Percentiles rank a stretch among this genome's conserved stretches.
phyloP scores from a whole-genome alignment of 164 flowering plant genomes.

The Vitis labrusca region DNA sequence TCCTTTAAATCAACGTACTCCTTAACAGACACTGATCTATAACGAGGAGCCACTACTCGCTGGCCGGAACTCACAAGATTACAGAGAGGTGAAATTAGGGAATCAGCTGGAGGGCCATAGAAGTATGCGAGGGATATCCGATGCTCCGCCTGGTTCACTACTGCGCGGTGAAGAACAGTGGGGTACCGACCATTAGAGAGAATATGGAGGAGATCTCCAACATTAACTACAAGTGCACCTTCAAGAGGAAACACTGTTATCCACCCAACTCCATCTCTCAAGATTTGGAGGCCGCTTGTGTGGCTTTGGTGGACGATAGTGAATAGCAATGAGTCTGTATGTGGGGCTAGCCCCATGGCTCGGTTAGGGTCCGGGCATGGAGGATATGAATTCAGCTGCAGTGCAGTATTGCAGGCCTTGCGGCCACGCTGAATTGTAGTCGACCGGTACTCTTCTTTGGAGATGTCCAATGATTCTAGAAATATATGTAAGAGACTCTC shows the following conservation, averaged over 20 bases:
- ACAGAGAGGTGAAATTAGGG: conserved; percentile 25
- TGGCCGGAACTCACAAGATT: conserved; percentile 2
- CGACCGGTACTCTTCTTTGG: conserved; percentile 18
- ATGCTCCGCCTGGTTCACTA: conserved; percentile 28
- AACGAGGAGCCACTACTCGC: conserved; percentile 12
- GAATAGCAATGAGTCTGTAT: conserved; percentile 62
- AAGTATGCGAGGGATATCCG: conserved; percentile 55
- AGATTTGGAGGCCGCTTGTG: conserved; percentile 45
- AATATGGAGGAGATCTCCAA: conserved; percentile 60
- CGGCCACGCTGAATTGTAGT: background rate
- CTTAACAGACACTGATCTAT: conserved; percentile 33
- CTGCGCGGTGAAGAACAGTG: conserved; percentile 46
- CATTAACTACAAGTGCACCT: conserved; percentile 50
- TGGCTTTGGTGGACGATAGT: conserved; percentile 52
- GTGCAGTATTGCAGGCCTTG: conserved; percentile 19
- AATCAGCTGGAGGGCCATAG: conserved; percentile 37
- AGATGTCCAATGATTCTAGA: conserved; percentile 30
- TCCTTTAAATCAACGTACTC: conserved; percentile 47
- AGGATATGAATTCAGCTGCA: conserved; percentile 68
- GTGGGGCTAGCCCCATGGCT: conserved; percentile 66
- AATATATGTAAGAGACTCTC: conserved; percentile 27
- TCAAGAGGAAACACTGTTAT: conserved; percentile 27
- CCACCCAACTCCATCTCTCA: conserved; percentile 45
- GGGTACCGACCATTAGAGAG: conserved; percentile 42
- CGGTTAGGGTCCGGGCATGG: conserved; percentile 55